Base-by-base conservation (phyloP, 2,329 filamentous ascomycete genomes). In the Exserohilum turcica region DNA sequence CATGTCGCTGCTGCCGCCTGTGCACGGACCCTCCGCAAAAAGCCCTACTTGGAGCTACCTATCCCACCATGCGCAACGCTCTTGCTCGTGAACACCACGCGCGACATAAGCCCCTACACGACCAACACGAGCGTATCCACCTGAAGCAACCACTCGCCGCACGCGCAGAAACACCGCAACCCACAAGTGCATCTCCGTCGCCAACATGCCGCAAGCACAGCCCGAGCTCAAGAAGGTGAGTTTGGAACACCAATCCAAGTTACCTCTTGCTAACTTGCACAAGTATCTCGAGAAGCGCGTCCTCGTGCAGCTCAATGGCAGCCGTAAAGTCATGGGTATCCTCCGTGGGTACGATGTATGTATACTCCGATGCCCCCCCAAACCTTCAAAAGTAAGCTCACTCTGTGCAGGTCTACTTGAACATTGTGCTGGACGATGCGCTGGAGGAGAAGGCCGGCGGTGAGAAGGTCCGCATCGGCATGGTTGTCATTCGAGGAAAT, bases 241-340 rank as follows among this genome's bases (percentile, higher is more conserved):
- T 50, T 27, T 9, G 8, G 45, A 21, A 32, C 19, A 18, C 24
- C 12, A 9, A 35, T 16, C 6, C 10, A 28, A 35, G 29, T 29
- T 48, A 18, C 48, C 37, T 19, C 13, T 35, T 36, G 24, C 64
- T 74, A 57, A 75, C 61, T 6, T 49, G 16, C 6, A 45, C 43
- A 69, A 99, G 94, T 99, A 99, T 79, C 92, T 99, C 79, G 94
- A 99, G 83, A 99, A 99, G 86, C 86, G 93, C 79, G 85, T 99
- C 73, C 96, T 97, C 77, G 92, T 97, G 64, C 93, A 99, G 78
- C 82, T 99, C 48, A 99, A 99, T 78, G 94, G 94, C 72, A 96
- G 92, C 77, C 90, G 94, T 76, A 97, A 96, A 79, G 93, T 99
- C 58, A 91, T 96, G 75, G 94, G 95, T 50, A 85, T 96, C 45